Evolutionary conservation across 352 stramenopile genomes (phyloP), one percentile per base, ranked within the genome.

Genomic region (Phytopythium kandeliae): DNA sequence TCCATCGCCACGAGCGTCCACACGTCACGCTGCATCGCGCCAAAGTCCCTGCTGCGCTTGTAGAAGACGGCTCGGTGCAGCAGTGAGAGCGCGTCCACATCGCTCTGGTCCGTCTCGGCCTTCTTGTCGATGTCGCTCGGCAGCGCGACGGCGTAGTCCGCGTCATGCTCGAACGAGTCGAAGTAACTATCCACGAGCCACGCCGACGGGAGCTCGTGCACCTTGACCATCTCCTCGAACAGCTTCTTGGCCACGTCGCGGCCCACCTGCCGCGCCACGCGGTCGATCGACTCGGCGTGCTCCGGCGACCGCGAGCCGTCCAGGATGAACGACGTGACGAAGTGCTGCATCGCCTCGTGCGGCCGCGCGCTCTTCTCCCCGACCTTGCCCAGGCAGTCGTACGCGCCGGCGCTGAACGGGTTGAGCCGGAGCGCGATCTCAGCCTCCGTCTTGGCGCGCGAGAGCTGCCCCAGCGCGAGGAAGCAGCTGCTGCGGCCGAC

Each of bases 141-240:
- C 13, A 90, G 56, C 28, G 74, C 66, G 9, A 73, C 65, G 21
- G 66, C 65, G 45, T 81, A 70, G 54, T 94, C 81, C 10, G 65
- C 67, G 44, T 94, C 83, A 47, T 90, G 78, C 58, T 87, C 78
- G 33, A 94, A 92, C 30, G 78, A 78, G 40, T 89, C 77, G 58
- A 94, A 92, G 65, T 94, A 94, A 62, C 83, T 94, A 10, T 86
- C 55, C 31, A 91, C 79, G 25, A 94, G 70, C 83, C 81, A 94
- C 17, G 63, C 49, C 13, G 80, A 86, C 28, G 81, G 83, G 11
- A 92, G 62, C n/a, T 87, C 74, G 53, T 88, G 80, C 24, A 79
- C 62, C 57, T 80, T 74, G 34, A 84, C 63, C 77, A 92, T 90
- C 15, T 67, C 63, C 5, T 67, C 67, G 49, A 91, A 94, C 17